Base-by-base conservation (phyloP, 345 rosid species). In the Salix brachista region DNA sequence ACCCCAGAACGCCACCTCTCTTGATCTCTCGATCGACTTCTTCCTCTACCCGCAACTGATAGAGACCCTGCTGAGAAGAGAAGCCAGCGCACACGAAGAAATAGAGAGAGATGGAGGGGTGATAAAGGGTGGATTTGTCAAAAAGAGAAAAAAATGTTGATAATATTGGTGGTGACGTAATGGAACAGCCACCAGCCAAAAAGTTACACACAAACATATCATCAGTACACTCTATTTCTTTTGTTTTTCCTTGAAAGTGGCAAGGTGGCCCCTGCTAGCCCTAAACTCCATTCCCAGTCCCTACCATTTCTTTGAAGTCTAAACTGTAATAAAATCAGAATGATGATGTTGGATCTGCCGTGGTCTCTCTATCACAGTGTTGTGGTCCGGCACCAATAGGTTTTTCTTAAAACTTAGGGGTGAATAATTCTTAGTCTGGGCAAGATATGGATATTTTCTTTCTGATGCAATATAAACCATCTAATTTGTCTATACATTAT, bases 41-140 rank as follows among this genome's bases (percentile, higher is more conserved):
- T 75, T 83, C 72, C 81, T 79, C 84, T 79, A 86, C 87, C 89
- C 83, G 85, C 90, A 76, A 86, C 85, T 83, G 94, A 88, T 58
- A 77, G 85, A 75, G 90, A 90, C 89, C 44, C 19, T 8, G 50
- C 6, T 52, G 37, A 76, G 61, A 56, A 58, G 19, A 61, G 65
- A 28, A 71, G 56, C 65, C 44, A 4, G 6, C 25, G 4, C 19
- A 19, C 37, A 79, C 50, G 77, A 52, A 68, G 66, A 52, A 30
- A 13, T 26, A 18, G 2, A 17, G 50, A 26, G 18, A 36, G 60
- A 67, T 56, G 10, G 70, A 14, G 25, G 32, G 30, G 28, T 68
- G 44, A 23, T 41, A 4, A 72, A 77, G 11, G 72, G 78, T 50
- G 81, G 61, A 78, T 73, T 28, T 26, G 68, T 75, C 64, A 76